These are phyloP conservation scores for Geranomyces michiganensis DNA, from an alignment of 192 early-diverging fungal species.

Conservation along the genomic window DNA sequence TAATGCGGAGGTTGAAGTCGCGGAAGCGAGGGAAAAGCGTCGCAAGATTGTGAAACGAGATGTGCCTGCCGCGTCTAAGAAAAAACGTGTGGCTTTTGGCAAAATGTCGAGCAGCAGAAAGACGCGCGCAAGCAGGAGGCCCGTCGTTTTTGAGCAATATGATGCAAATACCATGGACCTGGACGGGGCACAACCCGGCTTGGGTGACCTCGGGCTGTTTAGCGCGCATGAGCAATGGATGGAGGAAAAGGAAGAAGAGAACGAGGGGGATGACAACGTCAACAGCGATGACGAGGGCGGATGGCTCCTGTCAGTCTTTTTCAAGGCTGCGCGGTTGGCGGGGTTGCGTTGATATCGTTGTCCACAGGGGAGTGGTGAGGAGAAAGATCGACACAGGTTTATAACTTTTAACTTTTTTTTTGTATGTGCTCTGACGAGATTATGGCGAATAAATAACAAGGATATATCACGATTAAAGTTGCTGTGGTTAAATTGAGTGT, in stretches of 20 bases:
- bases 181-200: no score
- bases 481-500: no score
- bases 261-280: not conserved
- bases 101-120: not conserved
- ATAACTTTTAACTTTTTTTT: no score
- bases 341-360: slow-evolving; percentile 23
- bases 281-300: slow-evolving; percentile 18
- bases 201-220: not conserved
- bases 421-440: no score
- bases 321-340: slow-evolving; percentile 15
- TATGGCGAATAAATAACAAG: no score
- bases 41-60: slow-evolving; percentile 4
- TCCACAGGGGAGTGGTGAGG: no score
- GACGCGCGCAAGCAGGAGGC: no score
- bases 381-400: no score
- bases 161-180: no score
- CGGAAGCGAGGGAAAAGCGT: not conserved
- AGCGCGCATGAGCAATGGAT: not conserved
- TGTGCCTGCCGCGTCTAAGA: not conserved
- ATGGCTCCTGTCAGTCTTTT: slow-evolving; percentile 29
- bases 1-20: not conserved
- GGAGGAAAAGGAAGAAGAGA: not conserved
- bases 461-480: no score
- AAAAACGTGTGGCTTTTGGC: no score
- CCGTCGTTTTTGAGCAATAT: no score